Percentiles rank a stretch among this genome's conserved stretches.
Evolutionary conservation across 139 green algal species (phyloP).

Genomic region (Zygnema circumcarinatum): DNA sequence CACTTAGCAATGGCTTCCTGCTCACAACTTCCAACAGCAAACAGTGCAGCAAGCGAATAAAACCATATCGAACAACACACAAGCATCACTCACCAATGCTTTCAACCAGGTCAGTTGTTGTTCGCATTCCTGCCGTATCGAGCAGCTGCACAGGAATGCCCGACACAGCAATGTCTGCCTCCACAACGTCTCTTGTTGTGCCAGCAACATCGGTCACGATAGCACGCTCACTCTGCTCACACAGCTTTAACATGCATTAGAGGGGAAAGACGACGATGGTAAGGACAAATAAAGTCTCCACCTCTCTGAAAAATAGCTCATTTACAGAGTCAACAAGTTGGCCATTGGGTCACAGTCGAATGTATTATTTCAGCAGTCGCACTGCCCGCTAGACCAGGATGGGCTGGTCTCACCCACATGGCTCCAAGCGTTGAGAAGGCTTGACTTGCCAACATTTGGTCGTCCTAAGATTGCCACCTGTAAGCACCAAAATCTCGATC

Average conservation of each 20-base stretch:
- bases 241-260: not conserved
- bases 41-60: not conserved
- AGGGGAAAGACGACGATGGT: not conserved
- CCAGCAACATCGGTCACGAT: slow-evolving; percentile 94
- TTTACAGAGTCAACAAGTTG: too few species aligned
- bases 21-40: too few species aligned
- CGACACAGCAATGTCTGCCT: slow-evolving; percentile 77
- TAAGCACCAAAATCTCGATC: not conserved
- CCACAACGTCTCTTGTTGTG: slow-evolving; percentile 94
- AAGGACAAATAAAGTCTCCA: not conserved
- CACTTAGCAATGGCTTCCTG: too few species aligned
- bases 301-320: too few species aligned
- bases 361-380: too few species aligned
- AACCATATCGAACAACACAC: not conserved
- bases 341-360: too few species aligned
- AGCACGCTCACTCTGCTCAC: slow-evolving; percentile 73
- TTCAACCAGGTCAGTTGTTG: slow-evolving; percentile 82
- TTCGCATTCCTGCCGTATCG: slow-evolving; percentile 92
- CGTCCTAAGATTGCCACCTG: slow-evolving; percentile 87
- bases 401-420: slow-evolving; percentile 25
- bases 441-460: slow-evolving; percentile 97
- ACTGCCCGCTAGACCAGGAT: not conserved
- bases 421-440: slow-evolving; percentile 88
- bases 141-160: slow-evolving; percentile 89
- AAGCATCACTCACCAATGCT: slow-evolving; percentile 61